Base-by-base conservation (phyloP, 805 yeast genomes). In the Lachancea fermentati region DNA sequence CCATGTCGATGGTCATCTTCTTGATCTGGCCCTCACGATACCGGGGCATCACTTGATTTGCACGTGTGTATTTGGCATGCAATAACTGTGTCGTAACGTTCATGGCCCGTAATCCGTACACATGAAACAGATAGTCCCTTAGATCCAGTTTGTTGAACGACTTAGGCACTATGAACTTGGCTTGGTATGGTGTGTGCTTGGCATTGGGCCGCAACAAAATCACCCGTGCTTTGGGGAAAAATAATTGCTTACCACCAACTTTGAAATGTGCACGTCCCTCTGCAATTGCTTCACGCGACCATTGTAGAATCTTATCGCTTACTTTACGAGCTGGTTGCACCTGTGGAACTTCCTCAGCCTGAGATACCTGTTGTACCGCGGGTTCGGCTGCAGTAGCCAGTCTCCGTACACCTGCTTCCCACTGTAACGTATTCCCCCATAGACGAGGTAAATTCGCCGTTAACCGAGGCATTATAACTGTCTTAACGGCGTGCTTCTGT, bases 1-100 rank as follows among this genome's bases (percentile, higher is more conserved):
- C 80, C 91, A 93, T 84, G 53, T 89, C 97, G 38, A 93, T 83
- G 16, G 96, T 91, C 97, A 93, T 93, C 65, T 88, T 89, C 70
- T 93, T 93, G 49, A 77, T 75, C 66, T 87, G 96, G 1, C 89
- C 79, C 5, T 72, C 69, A 65, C 95, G 76, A 66, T 73, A 78
- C 59, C 96, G 79, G 13, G 87, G 81, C 44, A 74, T 64, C 33
- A 72, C 69, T 13, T 72, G 71, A 51, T 71, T 71, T 39, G 79
- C 80, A 56, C 89, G 72, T 4, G 68, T 65, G 65, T 75, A 86
- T 50, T 69, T 76, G 2, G 84, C 84, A 51, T 85, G 94, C 52
- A 81, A 69, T 42, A 91, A 72, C 51, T 88, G 95, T 11, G 91
- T 85, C 1, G 97, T 85, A 36, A 93, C 76, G 55, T 85, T 86